Evolutionary conservation across 1,139 yeast species (phyloP).

Genomic region (Taphrina betulina): DNA sequence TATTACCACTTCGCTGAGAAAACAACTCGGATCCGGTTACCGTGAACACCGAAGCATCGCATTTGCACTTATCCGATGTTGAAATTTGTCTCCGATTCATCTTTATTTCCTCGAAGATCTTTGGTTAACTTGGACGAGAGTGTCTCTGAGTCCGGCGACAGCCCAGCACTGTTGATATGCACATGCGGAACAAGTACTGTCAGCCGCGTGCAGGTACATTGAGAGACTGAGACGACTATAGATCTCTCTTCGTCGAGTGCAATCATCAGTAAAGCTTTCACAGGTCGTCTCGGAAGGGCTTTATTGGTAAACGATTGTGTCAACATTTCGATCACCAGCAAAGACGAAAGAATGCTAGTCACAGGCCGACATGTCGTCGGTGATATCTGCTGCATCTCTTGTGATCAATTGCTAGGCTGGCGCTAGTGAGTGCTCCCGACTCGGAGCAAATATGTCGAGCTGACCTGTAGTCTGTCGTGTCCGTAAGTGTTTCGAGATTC

Average conservation of each 20-base stretch:
- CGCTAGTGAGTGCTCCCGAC: constrained; percentile 1
- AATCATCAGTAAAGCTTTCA: constrained; percentile 11
- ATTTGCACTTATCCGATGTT: no score
- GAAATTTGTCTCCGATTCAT: no score
- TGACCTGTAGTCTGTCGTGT: no score
- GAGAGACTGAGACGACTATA: not conserved
- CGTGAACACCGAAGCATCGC: no score
- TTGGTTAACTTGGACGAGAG: no score
- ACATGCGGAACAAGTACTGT: constrained; percentile 1
- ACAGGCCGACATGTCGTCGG: constrained; percentile 20
- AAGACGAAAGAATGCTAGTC: constrained; percentile 4
- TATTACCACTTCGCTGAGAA: no score
- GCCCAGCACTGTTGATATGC: not conserved
- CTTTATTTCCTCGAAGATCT: no score
- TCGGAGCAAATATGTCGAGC: no score
- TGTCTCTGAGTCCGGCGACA: no score
- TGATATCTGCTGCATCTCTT: constrained; percentile 9
- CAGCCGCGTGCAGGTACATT: not conserved
- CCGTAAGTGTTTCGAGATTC: no score
- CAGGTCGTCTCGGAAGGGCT: constrained; percentile 17
- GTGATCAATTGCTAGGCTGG: constrained; percentile 14
- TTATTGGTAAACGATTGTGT: constrained; percentile 1
- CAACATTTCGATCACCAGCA: not conserved
- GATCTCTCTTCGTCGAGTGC: constrained; percentile 1
- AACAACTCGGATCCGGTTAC: no score